Evolutionary conservation across 306 rosid genomes (phyloP).

Genomic region (Inga oerstediana): DNA sequence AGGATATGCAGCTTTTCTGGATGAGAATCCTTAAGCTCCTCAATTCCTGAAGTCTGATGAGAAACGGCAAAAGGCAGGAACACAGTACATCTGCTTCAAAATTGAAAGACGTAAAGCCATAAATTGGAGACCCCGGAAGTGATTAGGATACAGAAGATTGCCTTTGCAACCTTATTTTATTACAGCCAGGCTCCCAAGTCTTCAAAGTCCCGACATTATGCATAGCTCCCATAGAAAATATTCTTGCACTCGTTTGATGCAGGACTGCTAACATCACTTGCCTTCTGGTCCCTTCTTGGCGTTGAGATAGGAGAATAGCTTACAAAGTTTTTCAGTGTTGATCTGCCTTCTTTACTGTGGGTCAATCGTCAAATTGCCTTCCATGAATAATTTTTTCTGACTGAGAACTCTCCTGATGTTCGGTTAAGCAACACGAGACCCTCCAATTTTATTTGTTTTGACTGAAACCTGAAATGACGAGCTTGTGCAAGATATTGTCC

Average conservation of each 20-base stretch:
- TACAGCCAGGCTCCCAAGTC: constrained; percentile 41
- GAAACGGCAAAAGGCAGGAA: constrained; percentile 51
- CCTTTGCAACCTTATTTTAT: constrained; percentile 36
- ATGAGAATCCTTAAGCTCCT: constrained; percentile 45
- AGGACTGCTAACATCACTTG: constrained; percentile 43
- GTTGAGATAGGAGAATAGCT: constrained; percentile 53
- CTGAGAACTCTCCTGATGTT: constrained; percentile 40
- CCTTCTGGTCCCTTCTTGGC: constrained; percentile 44
- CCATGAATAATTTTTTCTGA: constrained; percentile 36
- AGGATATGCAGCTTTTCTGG: constrained; percentile 39
- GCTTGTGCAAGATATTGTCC: constrained; percentile 57
- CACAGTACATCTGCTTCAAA: constrained; percentile 30
- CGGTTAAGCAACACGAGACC: constrained; percentile 32
- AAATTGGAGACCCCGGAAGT: constrained; percentile 25
- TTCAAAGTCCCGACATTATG: constrained; percentile 43
- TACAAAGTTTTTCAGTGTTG: constrained; percentile 41
- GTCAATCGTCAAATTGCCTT: constrained; percentile 40
- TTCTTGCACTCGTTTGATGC: constrained; percentile 44
- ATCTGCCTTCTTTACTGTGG: constrained; percentile 37
- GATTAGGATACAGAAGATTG: constrained; percentile 72
- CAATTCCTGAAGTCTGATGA: constrained; percentile 65
- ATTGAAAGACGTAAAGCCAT: constrained; percentile 33
- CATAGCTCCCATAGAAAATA: constrained; percentile 46
- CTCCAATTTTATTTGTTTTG: constrained; percentile 32
- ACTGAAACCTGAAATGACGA: constrained; percentile 45